phyloP scores from a whole-genome alignment of 2,329 filamentous ascomycete genomes.

The Lecanicillium sp. region DNA sequence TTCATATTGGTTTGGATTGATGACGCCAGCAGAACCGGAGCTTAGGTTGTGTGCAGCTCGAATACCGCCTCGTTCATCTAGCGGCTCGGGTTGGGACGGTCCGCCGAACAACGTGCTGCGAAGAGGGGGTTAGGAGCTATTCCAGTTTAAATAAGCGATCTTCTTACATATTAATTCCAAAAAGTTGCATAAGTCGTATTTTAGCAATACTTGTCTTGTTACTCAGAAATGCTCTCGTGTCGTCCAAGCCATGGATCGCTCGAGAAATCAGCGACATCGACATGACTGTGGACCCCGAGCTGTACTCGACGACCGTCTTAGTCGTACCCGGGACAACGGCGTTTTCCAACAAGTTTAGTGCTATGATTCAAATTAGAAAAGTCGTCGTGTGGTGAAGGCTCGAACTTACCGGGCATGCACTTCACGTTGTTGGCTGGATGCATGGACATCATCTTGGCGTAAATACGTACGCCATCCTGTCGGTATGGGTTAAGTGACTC shows the following conservation, averaged over 20 bases:
- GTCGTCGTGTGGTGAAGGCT: not conserved
- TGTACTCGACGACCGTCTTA: constrained; percentile 50
- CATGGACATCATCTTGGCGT: constrained; percentile 60
- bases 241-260: constrained; percentile 40
- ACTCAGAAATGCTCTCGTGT: constrained; percentile 47
- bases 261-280: constrained; percentile 50
- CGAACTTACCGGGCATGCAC: constrained; percentile 43
- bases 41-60: constrained; percentile 35
- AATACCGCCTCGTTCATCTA: constrained; percentile 46
- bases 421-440: constrained; percentile 60
- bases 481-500: constrained; percentile 48
- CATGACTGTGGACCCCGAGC: constrained; percentile 54
- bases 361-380: constrained; percentile 20
- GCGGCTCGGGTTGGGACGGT: constrained; percentile 48
- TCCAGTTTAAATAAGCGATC: too few species aligned
- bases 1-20: constrained; percentile 51
- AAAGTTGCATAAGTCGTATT: constrained; percentile 50
- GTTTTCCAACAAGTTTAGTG: constrained; percentile 41
- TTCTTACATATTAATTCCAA: constrained; percentile 44
- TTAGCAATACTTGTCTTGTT: constrained; percentile 50
- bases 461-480: constrained; percentile 51
- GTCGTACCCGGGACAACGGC: constrained; percentile 30
- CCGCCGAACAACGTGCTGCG: constrained; percentile 47
- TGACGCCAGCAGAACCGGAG: constrained; percentile 29
- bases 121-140: too few species aligned